Evolutionary conservation across 2,329 filamentous ascomycete genomes (phyloP), one percentile per base, ranked within the genome.

Genomic region (Colletotrichum sublineola): DNA sequence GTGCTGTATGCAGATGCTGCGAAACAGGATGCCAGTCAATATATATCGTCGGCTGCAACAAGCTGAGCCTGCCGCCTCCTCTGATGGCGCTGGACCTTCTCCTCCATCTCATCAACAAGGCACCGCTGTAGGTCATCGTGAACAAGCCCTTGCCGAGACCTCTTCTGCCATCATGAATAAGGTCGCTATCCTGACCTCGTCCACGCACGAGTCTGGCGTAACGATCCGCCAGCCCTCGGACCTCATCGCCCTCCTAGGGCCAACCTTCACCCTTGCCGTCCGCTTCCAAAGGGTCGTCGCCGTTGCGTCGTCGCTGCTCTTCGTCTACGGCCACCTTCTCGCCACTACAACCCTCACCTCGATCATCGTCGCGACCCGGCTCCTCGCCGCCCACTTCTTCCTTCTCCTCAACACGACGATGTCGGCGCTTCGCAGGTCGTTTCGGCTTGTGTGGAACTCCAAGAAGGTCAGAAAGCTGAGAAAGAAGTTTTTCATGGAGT

Each of bases 401-500:
- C 73, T 76, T 64, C 76, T 79, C 70, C 81, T 80, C 9, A 76
- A 52, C 38, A 60, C 56, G 18, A 48, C 76, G 31, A 56, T 74
- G 33, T 65, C 57, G 42, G 61, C 60, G 24, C 67, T 80, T 15
- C 53, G 38, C 9, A n/a, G 29, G 12, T 57, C 61, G 9, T n/a
- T 60, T 12, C n/a, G 48, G 14, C 57, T 15, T 24, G 70, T 40
- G 14, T 86, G 84, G 84, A 80, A 84, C 63, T 82, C 81, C 24
- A 81, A 78, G 55, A 75, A 73, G 7, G 63, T 81, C 20, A 79
- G 78, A 68, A 78, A 76, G n/a, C 60, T 87, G 50, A 80, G 84
- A 52, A 86, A 83, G 73, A 85, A 84, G 74, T 73, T 88, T 66
- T 85, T 86, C 67, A 85, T 85, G 74, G 88, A 90, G 77, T 83